Conservation (phyloP, 2,329 filamentous ascomycete genomes). For the Tolypocladium tundrense region DNA sequence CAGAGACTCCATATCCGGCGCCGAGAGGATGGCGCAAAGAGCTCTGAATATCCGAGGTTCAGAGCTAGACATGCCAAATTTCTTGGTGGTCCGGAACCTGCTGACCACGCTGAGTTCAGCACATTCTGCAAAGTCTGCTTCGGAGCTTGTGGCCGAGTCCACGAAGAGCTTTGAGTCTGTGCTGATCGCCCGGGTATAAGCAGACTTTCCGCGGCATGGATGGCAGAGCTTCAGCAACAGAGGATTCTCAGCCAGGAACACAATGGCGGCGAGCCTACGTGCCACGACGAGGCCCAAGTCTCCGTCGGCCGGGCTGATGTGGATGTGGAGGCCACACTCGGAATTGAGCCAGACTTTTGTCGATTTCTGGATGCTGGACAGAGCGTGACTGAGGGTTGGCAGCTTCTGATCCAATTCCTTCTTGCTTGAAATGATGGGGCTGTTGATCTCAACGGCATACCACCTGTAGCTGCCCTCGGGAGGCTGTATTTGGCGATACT, state of each 20-base stretch:
- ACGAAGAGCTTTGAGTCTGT: slow-evolving; percentile 6
- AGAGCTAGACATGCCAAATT: background rate
- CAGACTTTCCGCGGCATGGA: slow-evolving; percentile 10
- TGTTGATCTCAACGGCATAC: slow-evolving; percentile 16
- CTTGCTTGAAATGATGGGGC: slow-evolving; percentile 9
- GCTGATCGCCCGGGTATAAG: slow-evolving; percentile 9
- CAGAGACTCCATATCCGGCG: background rate
- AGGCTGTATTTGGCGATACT: background rate
- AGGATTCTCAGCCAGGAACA: slow-evolving; percentile 11
- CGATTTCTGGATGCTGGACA: slow-evolving; percentile 7
- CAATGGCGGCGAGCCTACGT: slow-evolving; percentile 10
- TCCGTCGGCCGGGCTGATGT: slow-evolving; percentile 10
- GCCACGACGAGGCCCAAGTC: slow-evolving; percentile 9
- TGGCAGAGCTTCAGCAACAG: slow-evolving; percentile 14
- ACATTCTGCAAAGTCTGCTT: background rate
- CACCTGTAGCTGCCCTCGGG: slow-evolving; percentile 8
- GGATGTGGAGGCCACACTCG: slow-evolving; percentile 15
- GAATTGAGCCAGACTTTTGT: slow-evolving; percentile 14
- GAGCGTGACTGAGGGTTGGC: slow-evolving; percentile 10
- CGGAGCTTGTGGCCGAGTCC: background rate
- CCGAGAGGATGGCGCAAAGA: background rate
- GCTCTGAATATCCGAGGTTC: background rate
- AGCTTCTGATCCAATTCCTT: slow-evolving; percentile 10
- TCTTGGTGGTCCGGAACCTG: background rate
- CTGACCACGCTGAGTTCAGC: background rate